Evolutionary conservation across 2,329 filamentous ascomycete species (phyloP).

Genomic region (Hypoxylon sp.): DNA sequence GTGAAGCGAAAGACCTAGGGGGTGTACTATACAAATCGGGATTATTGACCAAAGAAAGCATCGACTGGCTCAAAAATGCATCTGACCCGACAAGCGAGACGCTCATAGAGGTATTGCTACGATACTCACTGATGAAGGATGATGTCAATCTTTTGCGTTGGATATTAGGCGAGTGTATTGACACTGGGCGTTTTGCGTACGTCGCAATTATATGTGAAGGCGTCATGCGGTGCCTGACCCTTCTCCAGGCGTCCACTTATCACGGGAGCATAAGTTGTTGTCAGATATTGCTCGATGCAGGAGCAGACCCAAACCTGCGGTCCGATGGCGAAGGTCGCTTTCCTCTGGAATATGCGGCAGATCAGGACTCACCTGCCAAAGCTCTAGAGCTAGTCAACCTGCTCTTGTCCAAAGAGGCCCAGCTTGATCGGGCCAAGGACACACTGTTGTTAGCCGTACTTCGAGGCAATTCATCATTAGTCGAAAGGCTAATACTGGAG

Average conservation of each 20-base stretch:
- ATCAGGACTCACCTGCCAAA: background rate
- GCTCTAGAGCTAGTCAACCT: background rate
- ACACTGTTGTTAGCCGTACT: background rate
- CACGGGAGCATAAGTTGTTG: constrained; percentile 1
- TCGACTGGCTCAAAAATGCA: background rate
- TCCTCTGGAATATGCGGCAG: background rate
- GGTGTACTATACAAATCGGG: background rate
- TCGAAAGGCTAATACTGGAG: background rate
- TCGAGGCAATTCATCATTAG: background rate
- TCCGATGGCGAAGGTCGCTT: background rate
- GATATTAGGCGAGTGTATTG: background rate
- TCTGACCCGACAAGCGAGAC: background rate
- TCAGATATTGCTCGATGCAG: background rate
- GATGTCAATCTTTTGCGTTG: background rate
- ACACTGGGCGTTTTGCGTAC: no score
- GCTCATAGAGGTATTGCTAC: background rate
- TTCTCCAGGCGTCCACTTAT: constrained; percentile 1
- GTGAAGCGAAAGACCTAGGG: no score
- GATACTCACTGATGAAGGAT: background rate
- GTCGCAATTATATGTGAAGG: no score
- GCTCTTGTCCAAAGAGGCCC: background rate
- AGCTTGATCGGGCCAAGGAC: background rate
- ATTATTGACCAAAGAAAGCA: background rate
- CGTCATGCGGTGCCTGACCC: no score
- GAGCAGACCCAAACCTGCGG: constrained; percentile 3